These are phyloP conservation scores for Candida sonorensis DNA, from an alignment of 805 yeast genomes.

Conservation along the genomic window DNA sequence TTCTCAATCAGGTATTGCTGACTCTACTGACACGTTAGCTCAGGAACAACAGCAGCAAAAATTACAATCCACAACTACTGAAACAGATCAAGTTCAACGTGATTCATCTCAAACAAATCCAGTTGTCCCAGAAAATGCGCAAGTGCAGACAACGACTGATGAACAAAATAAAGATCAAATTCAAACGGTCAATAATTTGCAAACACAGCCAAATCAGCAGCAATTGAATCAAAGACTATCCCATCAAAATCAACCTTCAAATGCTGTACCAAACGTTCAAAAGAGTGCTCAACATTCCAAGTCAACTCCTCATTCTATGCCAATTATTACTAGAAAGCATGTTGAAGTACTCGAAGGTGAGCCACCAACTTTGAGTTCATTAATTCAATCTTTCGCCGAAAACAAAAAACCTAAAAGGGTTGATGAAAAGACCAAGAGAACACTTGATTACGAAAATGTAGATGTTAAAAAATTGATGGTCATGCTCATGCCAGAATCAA, in stretches of 20 bases:
- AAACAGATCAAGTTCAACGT: too few species aligned
- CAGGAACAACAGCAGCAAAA: conserved; percentile 1
- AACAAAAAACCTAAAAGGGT: conserved; percentile 19
- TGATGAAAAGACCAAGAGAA: conserved; percentile 24
- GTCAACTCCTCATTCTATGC: too few species aligned
- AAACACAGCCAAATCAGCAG: conserved; percentile 1
- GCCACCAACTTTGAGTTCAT: conserved; percentile 21
- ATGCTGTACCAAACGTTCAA: too few species aligned
- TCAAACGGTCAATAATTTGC: too few species aligned
- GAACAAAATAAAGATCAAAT: too few species aligned
- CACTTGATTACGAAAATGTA: conserved; percentile 29
- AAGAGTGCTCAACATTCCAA: too few species aligned
- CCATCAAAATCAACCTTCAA: conserved; percentile 1
- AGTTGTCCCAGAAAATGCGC: too few species aligned
- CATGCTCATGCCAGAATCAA: conserved; percentile 40
- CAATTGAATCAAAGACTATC: neutral
- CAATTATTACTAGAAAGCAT: conserved; percentile 9
- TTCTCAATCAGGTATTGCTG: neutral
- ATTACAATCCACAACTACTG: too few species aligned
- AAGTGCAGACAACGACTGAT: too few species aligned
- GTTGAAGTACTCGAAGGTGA: conserved; percentile 16
- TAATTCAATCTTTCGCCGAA: conserved; percentile 23
- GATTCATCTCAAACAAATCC: too few species aligned
- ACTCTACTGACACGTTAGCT: too few species aligned
- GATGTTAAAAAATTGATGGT: conserved; percentile 39